These are phyloP conservation scores for Piloderma croceum DNA, from an alignment of 768 basidiomycete species.

Conservation along the genomic window DNA sequence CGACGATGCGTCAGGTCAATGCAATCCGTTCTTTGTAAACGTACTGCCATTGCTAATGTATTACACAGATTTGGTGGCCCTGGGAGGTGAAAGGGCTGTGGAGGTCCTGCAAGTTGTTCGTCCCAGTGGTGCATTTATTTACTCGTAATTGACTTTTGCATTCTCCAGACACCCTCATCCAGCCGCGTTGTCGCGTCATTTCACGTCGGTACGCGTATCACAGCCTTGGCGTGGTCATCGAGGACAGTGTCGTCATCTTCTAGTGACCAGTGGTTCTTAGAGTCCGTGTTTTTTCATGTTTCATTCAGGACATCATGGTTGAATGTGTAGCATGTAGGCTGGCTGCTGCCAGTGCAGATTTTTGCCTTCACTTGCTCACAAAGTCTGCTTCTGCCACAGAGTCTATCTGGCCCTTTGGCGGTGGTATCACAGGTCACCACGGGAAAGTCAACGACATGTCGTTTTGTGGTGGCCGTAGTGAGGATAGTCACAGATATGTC, in stretches of 20 bases:
- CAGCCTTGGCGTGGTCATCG: slow-evolving; percentile 76
- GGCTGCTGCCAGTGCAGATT: slow-evolving; percentile 61
- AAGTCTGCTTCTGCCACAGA: slow-evolving; percentile 46
- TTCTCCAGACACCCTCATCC: slow-evolving; percentile 35
- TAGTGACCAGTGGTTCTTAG: slow-evolving; percentile 63
- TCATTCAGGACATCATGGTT: slow-evolving; percentile 1
- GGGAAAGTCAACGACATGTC: slow-evolving; percentile 72
- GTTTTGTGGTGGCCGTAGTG: slow-evolving; percentile 70
- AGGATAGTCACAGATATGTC: slow-evolving; percentile 66
- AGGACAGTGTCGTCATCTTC: slow-evolving; percentile 59
- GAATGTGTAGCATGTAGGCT: slow-evolving; percentile 40
- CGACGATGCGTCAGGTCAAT: slow-evolving; percentile 63
- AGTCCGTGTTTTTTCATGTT: slow-evolving; percentile 41
- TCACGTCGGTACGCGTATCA: slow-evolving; percentile 64
- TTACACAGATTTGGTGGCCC: slow-evolving; percentile 55
- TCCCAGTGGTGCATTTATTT: slow-evolving; percentile 10
- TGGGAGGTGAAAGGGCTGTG: slow-evolving; percentile 70
- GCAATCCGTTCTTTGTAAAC: slow-evolving; percentile 1
- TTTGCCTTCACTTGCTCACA: slow-evolving; percentile 63
- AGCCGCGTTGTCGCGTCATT: slow-evolving; percentile 60
- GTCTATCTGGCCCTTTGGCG: slow-evolving; percentile 64
- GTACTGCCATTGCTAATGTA: slow-evolving; percentile 1
- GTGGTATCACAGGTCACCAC: slow-evolving; percentile 77
- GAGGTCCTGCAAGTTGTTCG: slow-evolving; percentile 62
- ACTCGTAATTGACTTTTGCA: slow-evolving; percentile 6